Conservation (phyloP, 148 eudicot genomes). For the Amaranthus hypochondriacus region DNA sequence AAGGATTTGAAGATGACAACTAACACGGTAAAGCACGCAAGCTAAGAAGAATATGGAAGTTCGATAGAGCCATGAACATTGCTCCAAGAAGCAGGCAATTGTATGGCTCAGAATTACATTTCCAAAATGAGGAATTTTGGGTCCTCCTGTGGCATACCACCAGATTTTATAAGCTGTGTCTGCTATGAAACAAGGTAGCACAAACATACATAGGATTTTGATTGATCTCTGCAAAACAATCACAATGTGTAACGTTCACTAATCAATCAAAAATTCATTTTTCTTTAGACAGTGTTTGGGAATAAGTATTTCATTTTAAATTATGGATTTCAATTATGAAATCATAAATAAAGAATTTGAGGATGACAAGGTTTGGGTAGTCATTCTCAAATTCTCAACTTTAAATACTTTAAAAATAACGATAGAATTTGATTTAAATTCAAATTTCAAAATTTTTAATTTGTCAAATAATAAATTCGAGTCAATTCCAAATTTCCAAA, state of each 20-base stretch:
- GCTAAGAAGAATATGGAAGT: conserved; percentile 67
- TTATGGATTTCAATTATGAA: no score
- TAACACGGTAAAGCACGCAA: conserved; percentile 68
- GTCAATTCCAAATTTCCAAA: no score
- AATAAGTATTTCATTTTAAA: no score
- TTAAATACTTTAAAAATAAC: no score
- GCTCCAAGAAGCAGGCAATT: conserved; percentile 52
- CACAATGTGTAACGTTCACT: neutral
- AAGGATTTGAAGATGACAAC: conserved; percentile 77
- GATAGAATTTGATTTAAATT: no score
- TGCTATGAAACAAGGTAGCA: conserved; percentile 60
- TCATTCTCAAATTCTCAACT: no score
- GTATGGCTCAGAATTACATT: conserved; percentile 45
- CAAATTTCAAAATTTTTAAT: no score
- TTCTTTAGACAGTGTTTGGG: no score
- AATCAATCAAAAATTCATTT: no score
- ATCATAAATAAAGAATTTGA: no score
- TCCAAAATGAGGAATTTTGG: conserved; percentile 47
- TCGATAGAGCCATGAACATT: conserved; percentile 80
- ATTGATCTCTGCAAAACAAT: conserved; percentile 60
- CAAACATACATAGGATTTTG: conserved; percentile 58
- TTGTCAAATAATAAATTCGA: no score
- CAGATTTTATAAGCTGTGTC: conserved; percentile 72
- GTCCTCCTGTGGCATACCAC: conserved; percentile 83
- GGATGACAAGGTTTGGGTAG: no score